Percentiles rank a stretch among this genome's conserved stretches.
These are phyloP conservation scores for Leucosporidium yakuticum DNA, from an alignment of 768 basidiomycete species.

Conservation along the genomic window DNA sequence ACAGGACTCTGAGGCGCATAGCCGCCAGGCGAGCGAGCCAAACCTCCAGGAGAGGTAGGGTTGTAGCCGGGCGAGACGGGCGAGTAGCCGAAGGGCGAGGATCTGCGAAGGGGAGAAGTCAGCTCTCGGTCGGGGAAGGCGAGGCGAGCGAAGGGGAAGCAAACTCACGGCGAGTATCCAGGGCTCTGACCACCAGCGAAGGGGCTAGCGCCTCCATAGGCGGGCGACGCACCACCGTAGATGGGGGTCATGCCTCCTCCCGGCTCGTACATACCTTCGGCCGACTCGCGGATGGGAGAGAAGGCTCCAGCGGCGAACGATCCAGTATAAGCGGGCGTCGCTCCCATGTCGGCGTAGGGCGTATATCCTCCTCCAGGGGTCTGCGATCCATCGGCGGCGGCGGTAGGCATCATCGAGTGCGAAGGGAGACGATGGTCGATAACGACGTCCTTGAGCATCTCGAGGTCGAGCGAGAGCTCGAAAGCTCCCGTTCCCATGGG, in stretches of 20 bases:
- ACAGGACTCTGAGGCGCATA: conserved; percentile 1
- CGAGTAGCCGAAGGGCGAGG: conserved; percentile 46
- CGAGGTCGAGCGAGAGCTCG: conserved; percentile 90
- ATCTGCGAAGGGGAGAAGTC: neutral
- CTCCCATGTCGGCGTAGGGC: conserved; percentile 79
- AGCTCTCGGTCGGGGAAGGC: conserved; percentile 18
- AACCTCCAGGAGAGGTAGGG: conserved; percentile 86
- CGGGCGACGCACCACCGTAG: neutral
- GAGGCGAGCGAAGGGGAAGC: conserved; percentile 17
- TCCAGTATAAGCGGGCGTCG: conserved; percentile 59
- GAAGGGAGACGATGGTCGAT: conserved; percentile 90
- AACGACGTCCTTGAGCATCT: conserved; percentile 97
- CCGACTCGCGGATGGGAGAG: conserved; percentile 78
- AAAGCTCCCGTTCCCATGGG: conserved; percentile 87
- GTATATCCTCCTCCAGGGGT: conserved; percentile 70
- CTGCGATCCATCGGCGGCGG: conserved; percentile 48
- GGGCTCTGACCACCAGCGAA: conserved; percentile 23
- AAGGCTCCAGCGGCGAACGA: conserved; percentile 67
- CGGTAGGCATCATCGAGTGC: conserved; percentile 62
- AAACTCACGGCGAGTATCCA: neutral
- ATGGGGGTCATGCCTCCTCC: conserved; percentile 19
- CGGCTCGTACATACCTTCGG: conserved; percentile 53
- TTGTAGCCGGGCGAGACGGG: conserved; percentile 82
- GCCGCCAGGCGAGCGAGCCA: conserved; percentile 39
- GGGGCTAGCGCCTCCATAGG: conserved; percentile 25